Percentiles rank a stretch among this genome's conserved stretches.
These are phyloP conservation scores for Eucalyptus cloeziana DNA, from an alignment of 345 rosid genomes.

Conservation along the genomic window DNA sequence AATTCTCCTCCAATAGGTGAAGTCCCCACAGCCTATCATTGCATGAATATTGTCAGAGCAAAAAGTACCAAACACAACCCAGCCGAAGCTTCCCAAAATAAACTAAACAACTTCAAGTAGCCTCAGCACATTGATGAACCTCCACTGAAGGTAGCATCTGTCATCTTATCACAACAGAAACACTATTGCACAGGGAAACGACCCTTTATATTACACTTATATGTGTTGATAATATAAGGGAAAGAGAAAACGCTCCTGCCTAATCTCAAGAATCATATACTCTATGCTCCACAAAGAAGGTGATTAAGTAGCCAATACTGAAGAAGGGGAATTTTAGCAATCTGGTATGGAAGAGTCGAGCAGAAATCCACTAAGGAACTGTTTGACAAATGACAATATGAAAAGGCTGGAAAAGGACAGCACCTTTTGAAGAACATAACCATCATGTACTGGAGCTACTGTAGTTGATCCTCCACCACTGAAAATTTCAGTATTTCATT, in stretches of 20 bases:
- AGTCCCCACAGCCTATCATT: conserved; percentile 54
- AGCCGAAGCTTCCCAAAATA: not conserved
- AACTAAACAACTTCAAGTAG: not conserved
- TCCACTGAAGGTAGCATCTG: not conserved
- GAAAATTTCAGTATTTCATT: not conserved
- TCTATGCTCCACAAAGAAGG: not conserved
- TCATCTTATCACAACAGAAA: not conserved
- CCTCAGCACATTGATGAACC: not conserved
- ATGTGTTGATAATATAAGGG: not conserved
- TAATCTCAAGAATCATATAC: not conserved
- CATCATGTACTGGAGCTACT: conserved; percentile 94
- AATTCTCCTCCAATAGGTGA: conserved; percentile 93
- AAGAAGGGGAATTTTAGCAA: not conserved
- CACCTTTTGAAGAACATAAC: conserved; percentile 98
- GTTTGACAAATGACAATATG: not conserved
- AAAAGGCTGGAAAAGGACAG: not conserved
- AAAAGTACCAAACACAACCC: not conserved
- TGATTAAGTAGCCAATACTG: not conserved
- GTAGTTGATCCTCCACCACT: conserved; percentile 99
- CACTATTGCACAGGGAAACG: not conserved
- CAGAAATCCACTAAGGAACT: not conserved
- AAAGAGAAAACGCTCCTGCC: not conserved
- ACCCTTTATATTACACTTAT: not conserved
- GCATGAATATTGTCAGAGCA: not conserved
- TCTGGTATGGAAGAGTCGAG: not conserved